Percentiles rank a stretch among this genome's conserved stretches.
Conservation (phyloP, 2,329 filamentous ascomycete species). For the Curvularia hawaiiensis region DNA sequence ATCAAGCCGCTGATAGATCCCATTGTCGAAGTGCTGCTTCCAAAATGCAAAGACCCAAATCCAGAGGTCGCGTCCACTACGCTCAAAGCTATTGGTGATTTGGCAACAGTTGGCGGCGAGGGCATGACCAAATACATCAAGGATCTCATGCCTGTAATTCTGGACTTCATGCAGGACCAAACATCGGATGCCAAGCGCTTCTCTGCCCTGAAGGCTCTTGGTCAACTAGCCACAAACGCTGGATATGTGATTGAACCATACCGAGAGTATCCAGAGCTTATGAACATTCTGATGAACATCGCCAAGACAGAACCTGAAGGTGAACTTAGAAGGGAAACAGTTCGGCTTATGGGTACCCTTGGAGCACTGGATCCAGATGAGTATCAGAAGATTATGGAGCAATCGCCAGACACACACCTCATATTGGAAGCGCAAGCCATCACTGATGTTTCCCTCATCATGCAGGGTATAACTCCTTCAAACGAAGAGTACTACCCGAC, state of each 20-base stretch:
- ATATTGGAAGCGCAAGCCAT: constrained; percentile 69
- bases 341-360: constrained; percentile 93
- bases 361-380: constrained; percentile 96
- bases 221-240: constrained; percentile 91
- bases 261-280: constrained; percentile 88
- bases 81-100: constrained; percentile 91
- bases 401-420: constrained; percentile 79
- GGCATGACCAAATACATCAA: constrained; percentile 94
- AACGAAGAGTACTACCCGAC: constrained; percentile 99
- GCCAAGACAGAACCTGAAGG: constrained; percentile 92
- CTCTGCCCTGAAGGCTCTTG: constrained; percentile 86
- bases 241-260: constrained; percentile 98
- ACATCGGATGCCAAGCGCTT: constrained; percentile 89
- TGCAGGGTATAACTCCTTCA: constrained; percentile 94
- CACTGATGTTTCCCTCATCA: constrained; percentile 96
- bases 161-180: constrained; percentile 92
- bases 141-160: constrained; percentile 90
- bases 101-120: constrained; percentile 90
- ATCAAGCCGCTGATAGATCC: constrained; percentile 97
- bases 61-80: constrained; percentile 92
- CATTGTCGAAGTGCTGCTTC: constrained; percentile 92
- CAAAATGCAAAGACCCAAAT: constrained; percentile 85
- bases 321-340: constrained; percentile 86
- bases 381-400: constrained; percentile 92
- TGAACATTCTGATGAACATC: constrained; percentile 91